These are phyloP conservation scores for Salix koriyanagi DNA, from an alignment of 345 rosid genomes.

Conservation along the genomic window DNA sequence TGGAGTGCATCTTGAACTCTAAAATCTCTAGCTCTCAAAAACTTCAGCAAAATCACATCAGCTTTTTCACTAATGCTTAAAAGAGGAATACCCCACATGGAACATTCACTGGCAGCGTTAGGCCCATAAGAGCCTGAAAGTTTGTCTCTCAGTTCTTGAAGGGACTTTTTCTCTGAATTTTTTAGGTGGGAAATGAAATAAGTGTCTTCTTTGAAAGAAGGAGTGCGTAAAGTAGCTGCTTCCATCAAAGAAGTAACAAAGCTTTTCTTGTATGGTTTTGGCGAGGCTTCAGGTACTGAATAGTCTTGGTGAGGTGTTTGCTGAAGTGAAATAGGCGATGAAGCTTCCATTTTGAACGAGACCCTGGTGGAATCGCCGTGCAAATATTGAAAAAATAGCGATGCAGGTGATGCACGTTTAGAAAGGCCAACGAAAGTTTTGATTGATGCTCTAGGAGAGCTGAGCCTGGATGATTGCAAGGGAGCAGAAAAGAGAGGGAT, in stretches of 20 bases:
- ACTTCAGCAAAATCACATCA: conserved; percentile 79
- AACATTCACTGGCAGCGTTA: conserved; percentile 19
- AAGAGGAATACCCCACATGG: conserved; percentile 83
- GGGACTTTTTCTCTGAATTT: conserved; percentile 66
- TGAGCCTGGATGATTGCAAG: neutral
- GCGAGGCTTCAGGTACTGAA: conserved; percentile 26
- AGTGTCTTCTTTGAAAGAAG: conserved; percentile 79
- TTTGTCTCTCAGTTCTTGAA: conserved; percentile 62
- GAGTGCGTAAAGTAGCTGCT: conserved; percentile 57
- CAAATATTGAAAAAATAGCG: neutral
- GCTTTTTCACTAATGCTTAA: conserved; percentile 57
- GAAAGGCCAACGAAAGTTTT: neutral
- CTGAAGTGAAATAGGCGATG: conserved; percentile 42
- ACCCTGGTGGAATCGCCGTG: conserved; percentile 16
- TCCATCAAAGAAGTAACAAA: conserved; percentile 73
- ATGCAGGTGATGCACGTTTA: neutral
- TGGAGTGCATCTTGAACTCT: conserved; percentile 52
- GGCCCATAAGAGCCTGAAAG: conserved; percentile 38
- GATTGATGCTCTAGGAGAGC: neutral
- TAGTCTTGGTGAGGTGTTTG: conserved; percentile 29
- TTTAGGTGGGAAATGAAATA: conserved; percentile 71
- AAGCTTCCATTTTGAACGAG: conserved; percentile 13
- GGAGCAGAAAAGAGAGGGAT: neutral
- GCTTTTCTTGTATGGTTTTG: conserved; percentile 57
- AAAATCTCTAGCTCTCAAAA: conserved; percentile 85